Evolutionary conservation across 768 basidiomycete species (phyloP), one percentile per base, ranked within the genome.

Genomic region (Tulasnella sp.): DNA sequence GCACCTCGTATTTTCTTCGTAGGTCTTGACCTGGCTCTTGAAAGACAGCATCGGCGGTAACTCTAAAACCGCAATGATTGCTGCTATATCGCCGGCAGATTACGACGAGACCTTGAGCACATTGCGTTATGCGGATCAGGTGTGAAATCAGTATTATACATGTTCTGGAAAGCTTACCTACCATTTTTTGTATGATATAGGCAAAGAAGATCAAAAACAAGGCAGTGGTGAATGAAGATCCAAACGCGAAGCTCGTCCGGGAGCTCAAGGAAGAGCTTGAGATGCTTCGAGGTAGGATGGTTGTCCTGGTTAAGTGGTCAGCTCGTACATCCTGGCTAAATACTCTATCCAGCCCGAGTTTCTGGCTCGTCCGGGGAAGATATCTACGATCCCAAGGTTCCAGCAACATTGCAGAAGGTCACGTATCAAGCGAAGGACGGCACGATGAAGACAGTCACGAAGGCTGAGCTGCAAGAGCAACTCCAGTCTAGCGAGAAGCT

Each of bases 201-300:
- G 93, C 94, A 31, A 99, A 99, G 85, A 94, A 94, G 84, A 99
- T 99, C 74, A 97, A 93, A 83, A 99, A 97, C 73, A 94, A 97
- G 75, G 94, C 96, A 15, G 83, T 98, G 60, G 89, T 99, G 64
- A 99, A 99, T 73, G 96, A 99, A 74, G 96, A 99, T 79, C 96
- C 96, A 30, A 99, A 97, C 67, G 94, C 94, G 68, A 97, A 92
- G 75, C 85, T 99, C 59, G 93, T 99, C 59, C 85, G 93, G 49
- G 94, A 98, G 72, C 86, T 99, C 70, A 99, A 98, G 73, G 96
- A 98, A 75, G 96, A 99, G 73, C 76, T 99, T 45, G 90, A 94
- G 69, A 76, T 87, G 73, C 84, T 97, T 48, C 80, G 92, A 76
- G 85, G 85, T 84, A 71, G 68, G 74, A 51, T 65, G 21, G 54